A percentile compares a stretch with the other conserved stretches of the same genome.
phyloP scores from a whole-genome alignment of 2,329 filamentous ascomycete genomes.

The Ophiostoma pallidulum region DNA sequence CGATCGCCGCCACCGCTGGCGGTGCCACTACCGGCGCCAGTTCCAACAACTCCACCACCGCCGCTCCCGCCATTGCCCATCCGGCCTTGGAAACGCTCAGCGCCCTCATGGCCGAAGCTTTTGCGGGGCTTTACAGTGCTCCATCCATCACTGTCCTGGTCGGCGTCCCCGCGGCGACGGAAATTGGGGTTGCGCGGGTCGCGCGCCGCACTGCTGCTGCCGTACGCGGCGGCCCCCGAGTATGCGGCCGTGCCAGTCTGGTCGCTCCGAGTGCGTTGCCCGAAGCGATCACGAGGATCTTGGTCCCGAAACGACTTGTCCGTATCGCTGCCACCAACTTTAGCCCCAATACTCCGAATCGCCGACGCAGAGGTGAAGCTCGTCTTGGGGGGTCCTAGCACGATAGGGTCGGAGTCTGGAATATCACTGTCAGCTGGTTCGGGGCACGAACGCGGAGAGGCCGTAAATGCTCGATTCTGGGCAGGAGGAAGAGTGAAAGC shows the following conservation, averaged over 20 bases:
- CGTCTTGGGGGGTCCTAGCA: conserved; percentile 75
- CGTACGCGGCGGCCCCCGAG: conserved; percentile 30
- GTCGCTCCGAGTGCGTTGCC: conserved; percentile 39
- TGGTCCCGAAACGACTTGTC: conserved; percentile 45
- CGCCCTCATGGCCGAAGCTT: conserved; percentile 63
- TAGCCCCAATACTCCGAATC: conserved; percentile 34
- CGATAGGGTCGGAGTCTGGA: conserved; percentile 65
- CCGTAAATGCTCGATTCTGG: neutral
- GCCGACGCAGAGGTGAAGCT: conserved; percentile 70
- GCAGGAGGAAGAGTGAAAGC: neutral
- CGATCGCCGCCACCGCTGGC: conserved; percentile 35
- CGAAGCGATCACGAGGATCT: conserved; percentile 49
- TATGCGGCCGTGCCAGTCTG: conserved; percentile 27
- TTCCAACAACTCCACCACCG: conserved; percentile 26
- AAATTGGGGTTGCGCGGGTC: conserved; percentile 37
- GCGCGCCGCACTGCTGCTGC: conserved; percentile 36
- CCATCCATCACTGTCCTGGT: conserved; percentile 63
- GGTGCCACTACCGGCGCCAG: conserved; percentile 21
- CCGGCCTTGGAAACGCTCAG: conserved; percentile 59
- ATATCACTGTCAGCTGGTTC: conserved; percentile 12
- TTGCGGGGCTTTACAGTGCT: conserved; percentile 64
- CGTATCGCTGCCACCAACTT: conserved; percentile 37
- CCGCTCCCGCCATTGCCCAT: conserved; percentile 46
- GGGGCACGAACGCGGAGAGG: conserved; percentile 7
- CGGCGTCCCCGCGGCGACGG: conserved; percentile 45